phyloP scores from a whole-genome alignment of 2,329 filamentous ascomycete species.

The Curvularia eragrostidis region DNA sequence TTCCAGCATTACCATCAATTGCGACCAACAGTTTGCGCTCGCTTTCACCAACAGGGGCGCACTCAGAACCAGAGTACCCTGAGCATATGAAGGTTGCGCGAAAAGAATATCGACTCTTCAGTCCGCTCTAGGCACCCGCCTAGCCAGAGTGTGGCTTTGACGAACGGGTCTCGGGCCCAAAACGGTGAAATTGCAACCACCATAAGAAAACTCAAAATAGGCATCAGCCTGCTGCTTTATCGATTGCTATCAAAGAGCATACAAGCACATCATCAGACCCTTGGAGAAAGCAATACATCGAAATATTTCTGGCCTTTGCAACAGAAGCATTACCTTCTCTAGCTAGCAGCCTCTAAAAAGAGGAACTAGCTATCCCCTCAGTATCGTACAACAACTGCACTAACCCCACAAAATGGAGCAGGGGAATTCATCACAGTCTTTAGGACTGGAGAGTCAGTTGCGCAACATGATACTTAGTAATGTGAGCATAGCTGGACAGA shows the following conservation, averaged over 20 bases:
- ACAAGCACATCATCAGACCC: neutral
- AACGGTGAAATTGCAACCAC: slow-evolving; percentile 1
- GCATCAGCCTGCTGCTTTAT: too few relatives aligned
- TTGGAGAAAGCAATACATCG: neutral
- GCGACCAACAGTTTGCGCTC: neutral
- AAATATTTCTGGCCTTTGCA: neutral
- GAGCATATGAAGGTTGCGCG: neutral
- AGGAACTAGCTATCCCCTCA: neutral
- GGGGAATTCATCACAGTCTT: slow-evolving; percentile 13
- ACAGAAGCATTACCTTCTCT: neutral
- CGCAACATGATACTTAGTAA: slow-evolving; percentile 67
- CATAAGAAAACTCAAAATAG: neutral
- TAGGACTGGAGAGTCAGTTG: slow-evolving; percentile 60
- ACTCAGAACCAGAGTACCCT: neutral
- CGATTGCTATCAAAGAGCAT: neutral
- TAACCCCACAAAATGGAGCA: slow-evolving; percentile 29
- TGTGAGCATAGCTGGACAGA: slow-evolving; percentile 40
- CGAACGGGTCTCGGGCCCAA: neutral
- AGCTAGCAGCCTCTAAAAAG: neutral
- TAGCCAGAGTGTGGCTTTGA: neutral
- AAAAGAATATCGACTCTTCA: neutral
- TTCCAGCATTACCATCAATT: neutral
- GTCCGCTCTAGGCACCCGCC: slow-evolving; percentile 2
- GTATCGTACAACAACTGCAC: neutral
- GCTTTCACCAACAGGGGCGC: neutral